Evolutionary conservation across 352 stramenopile genomes (phyloP), one percentile per base, ranked within the genome.

Genomic region (Phytophthora quininea): DNA sequence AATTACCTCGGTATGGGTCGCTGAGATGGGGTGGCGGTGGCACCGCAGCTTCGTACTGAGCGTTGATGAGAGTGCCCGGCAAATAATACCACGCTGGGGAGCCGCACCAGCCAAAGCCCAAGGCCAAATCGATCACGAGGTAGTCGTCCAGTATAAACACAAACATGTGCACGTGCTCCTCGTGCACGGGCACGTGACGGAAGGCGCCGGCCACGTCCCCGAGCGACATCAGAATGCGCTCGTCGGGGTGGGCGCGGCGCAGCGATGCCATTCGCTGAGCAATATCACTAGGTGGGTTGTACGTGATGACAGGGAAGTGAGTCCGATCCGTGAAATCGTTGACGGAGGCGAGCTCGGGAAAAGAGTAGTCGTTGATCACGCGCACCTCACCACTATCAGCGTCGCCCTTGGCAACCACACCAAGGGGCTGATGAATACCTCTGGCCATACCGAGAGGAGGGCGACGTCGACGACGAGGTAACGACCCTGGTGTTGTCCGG

Each of bases 141-240:
- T 32, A 54, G 8, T 35, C 58, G 8, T 33, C 58, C 29, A 66
- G 45, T 15, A 40, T 0, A 30, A 66, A 66, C 0, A 50, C 58
- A 19, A 66, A 66, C 50, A 58, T 66, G 43, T 66, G 49, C 0
- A 30, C 37, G 11, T 56, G 47, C 8, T 66, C 48, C 35, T 40
- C 35, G 10, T 40, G 35, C 35, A 40, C 35, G 5, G 58, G 50
- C 50, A 66, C 49, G 32, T 59, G 58, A 7, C 50, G 14, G 42
- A 58, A 59, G 0, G 38, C 58, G 2, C 58, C 58, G 4, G 58
- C 8, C 0, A 66, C 58, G 15, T 59, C 50, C 12, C 48, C 50
- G 59, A 40, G 59, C 50, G 55, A 49, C n/a, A 59, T 3, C 3
- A 66, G 15, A 4, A 66, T 54, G n/a, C 30, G 42, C 27, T 3